Evolutionary conservation across 2,329 filamentous ascomycete genomes (phyloP).

Genomic region (Diaporthe caulivora): DNA sequence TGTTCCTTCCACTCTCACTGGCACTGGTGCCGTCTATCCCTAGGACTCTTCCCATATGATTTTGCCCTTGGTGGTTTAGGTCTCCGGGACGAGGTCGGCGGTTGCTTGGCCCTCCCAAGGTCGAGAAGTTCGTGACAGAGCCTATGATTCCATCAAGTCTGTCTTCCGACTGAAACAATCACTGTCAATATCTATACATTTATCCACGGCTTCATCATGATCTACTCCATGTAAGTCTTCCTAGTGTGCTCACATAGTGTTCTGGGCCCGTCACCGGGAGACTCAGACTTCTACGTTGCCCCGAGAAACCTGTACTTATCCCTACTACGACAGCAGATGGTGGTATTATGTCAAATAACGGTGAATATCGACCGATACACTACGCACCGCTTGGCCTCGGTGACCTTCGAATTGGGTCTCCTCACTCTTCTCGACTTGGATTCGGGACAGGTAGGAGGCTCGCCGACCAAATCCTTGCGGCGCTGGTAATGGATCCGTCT

Average conservation of each 20-base stretch:
- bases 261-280: constrained; percentile 42
- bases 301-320: too few relatives aligned
- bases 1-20: constrained; percentile 3
- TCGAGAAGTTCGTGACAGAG: constrained; percentile 40
- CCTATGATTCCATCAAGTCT: constrained; percentile 56
- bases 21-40: constrained; percentile 8
- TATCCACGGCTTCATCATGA: constrained; percentile 50
- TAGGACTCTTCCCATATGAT: constrained; percentile 12
- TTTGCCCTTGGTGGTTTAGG: background rate
- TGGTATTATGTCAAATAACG: constrained; percentile 35
- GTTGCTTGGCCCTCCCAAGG: background rate
- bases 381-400: constrained; percentile 45
- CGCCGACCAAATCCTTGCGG: constrained; percentile 56
- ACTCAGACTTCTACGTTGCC: constrained; percentile 46
- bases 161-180: constrained; percentile 56
- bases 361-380: constrained; percentile 35
- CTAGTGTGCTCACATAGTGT: constrained; percentile 60
- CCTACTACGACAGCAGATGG: constrained; percentile 43
- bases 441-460: constrained; percentile 56
- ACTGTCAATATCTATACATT: constrained; percentile 51
- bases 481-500: constrained; percentile 56
- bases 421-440: constrained; percentile 51
- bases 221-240: constrained; percentile 52
- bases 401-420: constrained; percentile 51
- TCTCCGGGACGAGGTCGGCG: background rate